Conservation (phyloP, 805 yeast genomes). For the Pichia nakasei region DNA sequence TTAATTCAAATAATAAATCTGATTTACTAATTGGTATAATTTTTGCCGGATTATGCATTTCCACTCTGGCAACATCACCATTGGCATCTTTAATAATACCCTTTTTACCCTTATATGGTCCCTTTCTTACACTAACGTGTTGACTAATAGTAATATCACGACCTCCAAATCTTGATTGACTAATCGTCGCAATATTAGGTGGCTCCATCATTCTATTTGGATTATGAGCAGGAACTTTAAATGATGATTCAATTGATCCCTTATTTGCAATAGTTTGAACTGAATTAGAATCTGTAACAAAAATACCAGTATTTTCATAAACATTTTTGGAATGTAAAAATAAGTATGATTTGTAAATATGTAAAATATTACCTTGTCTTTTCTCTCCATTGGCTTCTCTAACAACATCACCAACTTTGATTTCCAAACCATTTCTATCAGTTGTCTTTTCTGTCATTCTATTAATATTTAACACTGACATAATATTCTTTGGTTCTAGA, state of each 20-base stretch:
- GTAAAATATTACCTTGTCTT: conserved; percentile 81
- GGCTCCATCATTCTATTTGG: conserved; percentile 64
- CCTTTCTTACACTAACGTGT: conserved; percentile 75
- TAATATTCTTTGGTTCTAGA: conserved; percentile 73
- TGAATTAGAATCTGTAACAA: conserved; percentile 66
- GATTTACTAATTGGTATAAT: conserved; percentile 76
- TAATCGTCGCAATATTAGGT: conserved; percentile 52
- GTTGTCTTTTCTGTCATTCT: conserved; percentile 74
- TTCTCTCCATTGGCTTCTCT: conserved; percentile 76
- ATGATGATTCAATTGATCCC: conserved; percentile 52
- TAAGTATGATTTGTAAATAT: conserved; percentile 70
- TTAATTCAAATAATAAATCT: conserved; percentile 60
- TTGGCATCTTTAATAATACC: conserved; percentile 93
- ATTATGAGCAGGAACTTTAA: conserved; percentile 54
- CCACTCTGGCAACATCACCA: conserved; percentile 86
- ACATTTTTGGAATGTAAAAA: conserved; percentile 76
- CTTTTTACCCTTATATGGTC: conserved; percentile 92
- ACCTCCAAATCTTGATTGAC: conserved; percentile 52
- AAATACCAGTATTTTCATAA: conserved; percentile 83
- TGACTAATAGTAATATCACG: conserved; percentile 77
- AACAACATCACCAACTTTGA: conserved; percentile 88
- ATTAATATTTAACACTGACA: conserved; percentile 58
- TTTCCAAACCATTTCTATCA: conserved; percentile 75
- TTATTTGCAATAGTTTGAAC: conserved; percentile 81
- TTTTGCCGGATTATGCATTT: conserved; percentile 86